phyloP scores from a whole-genome alignment of 2,329 filamentous ascomycete genomes.

The Ramularia endophylla region DNA sequence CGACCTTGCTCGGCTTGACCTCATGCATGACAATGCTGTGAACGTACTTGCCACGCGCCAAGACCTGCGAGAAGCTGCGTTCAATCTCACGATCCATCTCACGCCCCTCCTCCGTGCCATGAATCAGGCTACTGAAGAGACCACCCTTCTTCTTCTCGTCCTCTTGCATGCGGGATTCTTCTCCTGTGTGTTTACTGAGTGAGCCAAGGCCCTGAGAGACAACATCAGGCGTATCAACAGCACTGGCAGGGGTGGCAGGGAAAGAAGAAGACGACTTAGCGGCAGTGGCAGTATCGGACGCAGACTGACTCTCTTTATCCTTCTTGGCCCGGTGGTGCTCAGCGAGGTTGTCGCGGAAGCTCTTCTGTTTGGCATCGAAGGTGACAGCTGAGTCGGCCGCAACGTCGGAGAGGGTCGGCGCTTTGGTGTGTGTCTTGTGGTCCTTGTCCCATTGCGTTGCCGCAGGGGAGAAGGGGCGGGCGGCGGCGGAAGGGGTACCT shows the following conservation, averaged over 20 bases:
- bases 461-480: conserved; percentile 13
- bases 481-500: conserved; percentile 4
- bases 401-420: conserved; percentile 84
- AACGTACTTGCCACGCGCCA: conserved; percentile 95
- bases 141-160: conserved; percentile 50
- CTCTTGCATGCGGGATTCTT: conserved; percentile 56
- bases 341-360: conserved; percentile 77
- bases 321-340: conserved; percentile 70
- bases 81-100: conserved; percentile 95
- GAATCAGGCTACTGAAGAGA: conserved; percentile 80
- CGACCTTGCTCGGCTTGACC: conserved; percentile 90
- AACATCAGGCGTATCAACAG: conserved; percentile 11
- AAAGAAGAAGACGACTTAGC: conserved; percentile 30
- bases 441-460: conserved; percentile 8
- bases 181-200: conserved; percentile 49
- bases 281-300: conserved; percentile 25
- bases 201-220: conserved; percentile 52
- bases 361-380: conserved; percentile 79
- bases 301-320: conserved; percentile 75
- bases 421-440: conserved; percentile 18
- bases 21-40: conserved; percentile 97
- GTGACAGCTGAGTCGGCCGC: conserved; percentile 62
- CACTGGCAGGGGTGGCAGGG: conserved; percentile 33
- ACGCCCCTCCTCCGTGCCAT: conserved; percentile 91
- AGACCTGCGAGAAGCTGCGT: conserved; percentile 88